Conservation (phyloP, 306 rosid genomes). For the barrel medic (Medicago truncatula) region MtrunA17r5.0-ANR NC_053045.1:22160501-22161000, state of each 20-base stretch:
- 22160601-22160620: slow-evolving; percentile 30
- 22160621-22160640: not conserved
- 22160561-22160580: slow-evolving; percentile 33
- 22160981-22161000: slow-evolving; percentile 26
- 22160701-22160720: slow-evolving; percentile 21
- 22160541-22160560: slow-evolving; percentile 34
- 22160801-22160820: slow-evolving; percentile 15
- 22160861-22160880: not conserved
- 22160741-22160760: slow-evolving; percentile 28
- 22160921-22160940: slow-evolving; percentile 19
- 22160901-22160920: slow-evolving; percentile 2
- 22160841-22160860: not conserved
- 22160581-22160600: slow-evolving; percentile 35
- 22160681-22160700: slow-evolving; percentile 30
- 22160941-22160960: slow-evolving; percentile 33
- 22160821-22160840: slow-evolving; percentile 12
- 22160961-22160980: slow-evolving; percentile 7
- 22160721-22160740: slow-evolving; percentile 28
- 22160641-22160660: not conserved
- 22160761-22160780: slow-evolving; percentile 23
- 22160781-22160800: slow-evolving; percentile 10
- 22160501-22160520: slow-evolving; percentile 97
- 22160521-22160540: slow-evolving; percentile 97
- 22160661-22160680: slow-evolving; percentile 29
- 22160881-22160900: slow-evolving; percentile 31